phyloP scores from a whole-genome alignment of 306 rosid genomes.

The Prunus kanzakura region DNA sequence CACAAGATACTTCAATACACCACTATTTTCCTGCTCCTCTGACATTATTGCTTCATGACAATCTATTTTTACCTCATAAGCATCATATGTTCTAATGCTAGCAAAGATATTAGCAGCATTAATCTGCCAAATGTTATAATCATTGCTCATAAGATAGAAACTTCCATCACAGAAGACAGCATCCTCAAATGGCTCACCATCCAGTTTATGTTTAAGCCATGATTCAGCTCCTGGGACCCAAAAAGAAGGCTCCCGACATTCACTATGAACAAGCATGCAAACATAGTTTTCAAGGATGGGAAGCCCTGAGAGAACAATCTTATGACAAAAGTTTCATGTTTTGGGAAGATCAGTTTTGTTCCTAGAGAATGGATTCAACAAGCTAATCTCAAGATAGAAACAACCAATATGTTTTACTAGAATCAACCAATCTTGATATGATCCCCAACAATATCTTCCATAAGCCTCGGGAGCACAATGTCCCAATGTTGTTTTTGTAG shows the following conservation, averaged over 20 bases:
- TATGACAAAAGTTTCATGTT: slow-evolving; percentile 60
- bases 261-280: slow-evolving; percentile 53
- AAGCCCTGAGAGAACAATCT: slow-evolving; percentile 47
- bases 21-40: slow-evolving; percentile 20
- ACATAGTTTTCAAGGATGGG: slow-evolving; percentile 36
- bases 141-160: slow-evolving; percentile 47
- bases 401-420: slow-evolving; percentile 34
- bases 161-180: slow-evolving; percentile 54
- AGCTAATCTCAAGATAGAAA: slow-evolving; percentile 35
- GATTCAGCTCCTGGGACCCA: slow-evolving; percentile 39
- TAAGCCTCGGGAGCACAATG: slow-evolving; percentile 33
- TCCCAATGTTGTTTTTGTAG: slow-evolving; percentile 34
- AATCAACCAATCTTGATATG: slow-evolving; percentile 59
- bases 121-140: slow-evolving; percentile 33
- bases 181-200: slow-evolving; percentile 57
- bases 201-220: slow-evolving; percentile 41
- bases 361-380: no score
- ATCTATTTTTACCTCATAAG: slow-evolving; percentile 25
- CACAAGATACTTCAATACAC: slow-evolving; percentile 48
- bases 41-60: slow-evolving; percentile 37
- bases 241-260: slow-evolving; percentile 39
- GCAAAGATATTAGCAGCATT: slow-evolving; percentile 23
- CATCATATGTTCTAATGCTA: slow-evolving; percentile 11
- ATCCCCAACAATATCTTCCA: slow-evolving; percentile 63
- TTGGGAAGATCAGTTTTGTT: slow-evolving; percentile 41